phyloP scores from a whole-genome alignment of 306 rosid species.

The Cicer pinnatifidum region DNA sequence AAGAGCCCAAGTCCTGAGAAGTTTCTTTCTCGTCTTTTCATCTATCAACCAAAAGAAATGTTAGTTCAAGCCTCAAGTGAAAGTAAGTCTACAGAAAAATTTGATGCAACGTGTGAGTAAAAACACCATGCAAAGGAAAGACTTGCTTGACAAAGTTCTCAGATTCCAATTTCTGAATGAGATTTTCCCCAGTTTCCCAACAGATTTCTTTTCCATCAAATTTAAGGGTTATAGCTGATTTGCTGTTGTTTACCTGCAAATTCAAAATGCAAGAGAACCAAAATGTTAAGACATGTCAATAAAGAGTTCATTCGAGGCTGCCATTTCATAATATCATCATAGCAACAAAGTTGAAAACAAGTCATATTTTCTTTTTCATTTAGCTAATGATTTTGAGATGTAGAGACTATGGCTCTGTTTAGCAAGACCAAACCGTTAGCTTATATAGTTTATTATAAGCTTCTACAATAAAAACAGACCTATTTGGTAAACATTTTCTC shows the following conservation, averaged over 20 bases:
- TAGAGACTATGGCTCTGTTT: background rate
- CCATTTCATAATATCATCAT: slow-evolving; percentile 35
- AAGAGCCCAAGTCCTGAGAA: slow-evolving; percentile 82
- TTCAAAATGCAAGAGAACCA: slow-evolving; percentile 42
- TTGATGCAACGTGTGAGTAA: slow-evolving; percentile 40
- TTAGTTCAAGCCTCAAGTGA: slow-evolving; percentile 41
- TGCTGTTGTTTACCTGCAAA: slow-evolving; percentile 69
- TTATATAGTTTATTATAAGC: no score
- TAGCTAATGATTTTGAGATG: background rate
- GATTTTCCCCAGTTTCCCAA: slow-evolving; percentile 80
- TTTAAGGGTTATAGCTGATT: slow-evolving; percentile 54
- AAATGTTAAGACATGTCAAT: slow-evolving; percentile 32
- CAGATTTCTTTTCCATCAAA: slow-evolving; percentile 60
- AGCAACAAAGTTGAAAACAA: slow-evolving; percentile 18
- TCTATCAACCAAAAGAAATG: slow-evolving; percentile 59
- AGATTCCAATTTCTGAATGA: slow-evolving; percentile 73
- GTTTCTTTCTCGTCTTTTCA: slow-evolving; percentile 81
- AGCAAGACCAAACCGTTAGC: no score
- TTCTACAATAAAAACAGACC: no score
- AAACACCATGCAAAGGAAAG: slow-evolving; percentile 91
- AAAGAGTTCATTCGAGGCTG: background rate
- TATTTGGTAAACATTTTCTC: no score
- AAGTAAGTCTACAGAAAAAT: slow-evolving; percentile 32
- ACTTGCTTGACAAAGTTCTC: slow-evolving; percentile 76
- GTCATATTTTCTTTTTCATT: slow-evolving; percentile 11